Evolutionary conservation across 352 stramenopile genomes (phyloP).

Genomic region (Blastocystis sp.): DNA sequence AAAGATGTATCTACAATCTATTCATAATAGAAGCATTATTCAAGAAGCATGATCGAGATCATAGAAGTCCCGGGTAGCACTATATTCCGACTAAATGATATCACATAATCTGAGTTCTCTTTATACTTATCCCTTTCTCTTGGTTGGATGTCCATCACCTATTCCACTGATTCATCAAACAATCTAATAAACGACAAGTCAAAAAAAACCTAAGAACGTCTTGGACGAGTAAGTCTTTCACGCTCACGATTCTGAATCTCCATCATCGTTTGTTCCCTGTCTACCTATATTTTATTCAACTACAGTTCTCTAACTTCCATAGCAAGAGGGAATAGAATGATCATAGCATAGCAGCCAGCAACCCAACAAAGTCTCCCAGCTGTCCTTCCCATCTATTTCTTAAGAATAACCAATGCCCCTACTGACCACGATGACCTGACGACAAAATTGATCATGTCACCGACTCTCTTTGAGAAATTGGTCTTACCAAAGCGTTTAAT

Average conservation of each 20-base stretch:
- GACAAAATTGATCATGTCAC: not conserved
- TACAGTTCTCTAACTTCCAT: conserved; percentile 6
- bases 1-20: no score
- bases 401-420: not conserved
- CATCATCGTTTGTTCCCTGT: conserved; percentile 62
- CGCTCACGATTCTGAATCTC: conserved; percentile 62
- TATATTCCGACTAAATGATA: no score
- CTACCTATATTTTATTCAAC: not conserved
- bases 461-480: conserved; percentile 31
- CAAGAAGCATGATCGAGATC: no score
- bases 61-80: no score
- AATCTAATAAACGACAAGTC: no score
- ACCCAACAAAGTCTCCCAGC: conserved; percentile 35
- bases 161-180: no score
- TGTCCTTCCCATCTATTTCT: not conserved
- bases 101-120: no score
- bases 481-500: conserved; percentile 11
- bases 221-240: conserved; percentile 32
- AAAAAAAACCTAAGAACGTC: no score
- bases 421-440: conserved; percentile 39
- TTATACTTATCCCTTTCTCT: no score
- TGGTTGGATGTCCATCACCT: no score
- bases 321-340: conserved; percentile 47
- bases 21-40: no score
- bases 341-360: conserved; percentile 32